A percentile compares a stretch with the other conserved stretches of the same genome.
phyloP scores from a whole-genome alignment of 305 asterid genomes.

The Fraxinus ornus region DNA sequence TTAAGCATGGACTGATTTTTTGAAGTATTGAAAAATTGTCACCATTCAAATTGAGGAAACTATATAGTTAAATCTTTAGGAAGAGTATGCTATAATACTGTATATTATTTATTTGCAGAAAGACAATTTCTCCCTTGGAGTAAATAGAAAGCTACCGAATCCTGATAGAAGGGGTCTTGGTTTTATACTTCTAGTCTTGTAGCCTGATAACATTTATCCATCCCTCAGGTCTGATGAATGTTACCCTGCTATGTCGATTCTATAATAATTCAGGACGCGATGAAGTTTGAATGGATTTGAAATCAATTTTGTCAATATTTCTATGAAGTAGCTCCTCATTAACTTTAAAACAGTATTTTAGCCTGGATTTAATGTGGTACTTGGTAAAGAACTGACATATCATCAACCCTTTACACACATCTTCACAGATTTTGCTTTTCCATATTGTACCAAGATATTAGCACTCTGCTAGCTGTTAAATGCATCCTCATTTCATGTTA shows the following conservation, averaged over 20 bases:
- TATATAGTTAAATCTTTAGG: neutral
- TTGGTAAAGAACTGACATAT: neutral
- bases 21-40: neutral
- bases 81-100: neutral
- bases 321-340: neutral
- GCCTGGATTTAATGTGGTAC: neutral
- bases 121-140: neutral
- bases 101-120: neutral
- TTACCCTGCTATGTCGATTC: neutral
- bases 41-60: neutral
- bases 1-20: neutral
- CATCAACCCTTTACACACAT: neutral
- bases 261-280: neutral
- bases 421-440: neutral
- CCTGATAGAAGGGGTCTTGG: neutral
- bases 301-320: neutral
- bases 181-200: conserved; percentile 2
- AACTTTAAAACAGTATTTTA: neutral
- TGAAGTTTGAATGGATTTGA: neutral
- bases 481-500: neutral
- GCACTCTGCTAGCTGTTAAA: neutral
- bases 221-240: neutral
- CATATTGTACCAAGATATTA: conserved; percentile 8
- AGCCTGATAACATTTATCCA: neutral
- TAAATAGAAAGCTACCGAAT: neutral